Conservation (phyloP, 2,329 filamentous ascomycete genomes). For the Pseudogymnoascus sp. region DNA sequence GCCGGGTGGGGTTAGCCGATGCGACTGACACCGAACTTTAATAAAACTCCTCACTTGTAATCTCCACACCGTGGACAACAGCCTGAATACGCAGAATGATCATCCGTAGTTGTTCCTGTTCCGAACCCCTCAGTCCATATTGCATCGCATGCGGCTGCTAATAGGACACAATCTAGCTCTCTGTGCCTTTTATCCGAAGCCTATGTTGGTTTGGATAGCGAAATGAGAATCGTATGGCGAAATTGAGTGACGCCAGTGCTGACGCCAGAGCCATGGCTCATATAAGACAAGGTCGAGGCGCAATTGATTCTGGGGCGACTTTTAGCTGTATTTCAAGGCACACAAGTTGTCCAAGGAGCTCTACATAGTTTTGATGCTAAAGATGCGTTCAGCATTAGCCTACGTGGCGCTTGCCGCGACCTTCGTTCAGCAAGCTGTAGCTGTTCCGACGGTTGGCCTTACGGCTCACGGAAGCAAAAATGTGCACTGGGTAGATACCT, state of each 20-base stretch:
- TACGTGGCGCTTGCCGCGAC: not conserved
- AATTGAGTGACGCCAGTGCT: not conserved
- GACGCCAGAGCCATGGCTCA: not conserved
- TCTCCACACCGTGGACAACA: not conserved
- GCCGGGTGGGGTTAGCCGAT: not conserved
- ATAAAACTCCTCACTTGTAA: slow-evolving; percentile 5
- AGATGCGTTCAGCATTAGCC: not conserved
- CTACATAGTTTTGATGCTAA: not conserved
- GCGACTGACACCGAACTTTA: not conserved
- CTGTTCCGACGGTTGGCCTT: not conserved
- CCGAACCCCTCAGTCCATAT: not conserved
- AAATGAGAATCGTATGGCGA: not conserved
- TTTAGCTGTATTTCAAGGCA: not conserved
- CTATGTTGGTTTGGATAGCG: not conserved
- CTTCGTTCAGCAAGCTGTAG: not conserved
- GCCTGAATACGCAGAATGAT: not conserved
- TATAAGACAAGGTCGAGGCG: not conserved
- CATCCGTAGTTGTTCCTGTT: slow-evolving; percentile 1
- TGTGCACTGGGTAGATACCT: slow-evolving; percentile 54
- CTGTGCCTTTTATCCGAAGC: not conserved
- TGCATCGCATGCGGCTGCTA: not conserved
- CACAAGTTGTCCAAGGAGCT: not conserved
- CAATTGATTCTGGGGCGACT: not conserved
- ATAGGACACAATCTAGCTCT: not conserved
- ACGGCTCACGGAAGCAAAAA: slow-evolving; percentile 14